phyloP scores from a whole-genome alignment of 805 yeast genomes.

The Suhomyces vadensis region DNA sequence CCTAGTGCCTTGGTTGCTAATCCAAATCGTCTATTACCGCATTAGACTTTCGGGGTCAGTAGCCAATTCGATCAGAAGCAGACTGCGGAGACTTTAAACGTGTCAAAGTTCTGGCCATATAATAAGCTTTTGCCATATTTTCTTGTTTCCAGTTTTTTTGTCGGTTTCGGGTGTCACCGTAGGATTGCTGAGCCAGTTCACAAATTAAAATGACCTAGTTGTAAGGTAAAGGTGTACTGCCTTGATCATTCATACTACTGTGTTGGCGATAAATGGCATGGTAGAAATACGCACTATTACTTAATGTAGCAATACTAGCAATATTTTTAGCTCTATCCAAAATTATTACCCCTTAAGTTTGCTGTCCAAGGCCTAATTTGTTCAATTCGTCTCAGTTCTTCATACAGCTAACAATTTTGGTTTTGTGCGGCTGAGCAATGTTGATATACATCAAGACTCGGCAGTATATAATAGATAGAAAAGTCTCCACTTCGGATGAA shows the following conservation, averaged over 20 bases:
- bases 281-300: too few relatives aligned
- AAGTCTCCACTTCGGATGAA: too few relatives aligned
- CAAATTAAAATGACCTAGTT: constrained; percentile 1
- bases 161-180: not conserved
- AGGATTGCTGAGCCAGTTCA: not conserved
- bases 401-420: not conserved
- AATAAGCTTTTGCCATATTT: not conserved
- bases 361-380: not conserved
- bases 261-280: too few relatives aligned
- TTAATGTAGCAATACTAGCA: too few relatives aligned
- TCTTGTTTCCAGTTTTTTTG: not conserved
- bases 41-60: not conserved
- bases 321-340: too few relatives aligned
- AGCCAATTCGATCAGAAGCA: too few relatives aligned
- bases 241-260: not conserved
- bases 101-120: too few relatives aligned
- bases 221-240: not conserved
- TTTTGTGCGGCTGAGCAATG: constrained; percentile 5
- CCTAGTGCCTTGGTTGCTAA: too few relatives aligned
- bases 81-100: too few relatives aligned
- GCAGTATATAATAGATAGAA: too few relatives aligned
- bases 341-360: too few relatives aligned
- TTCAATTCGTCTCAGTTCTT: not conserved
- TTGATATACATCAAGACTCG: not conserved
- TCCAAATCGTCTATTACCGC: too few relatives aligned